Conservation (phyloP, 225 moss, liverwort and hornwort species). For the Marchantia polymorpha region DNA sequence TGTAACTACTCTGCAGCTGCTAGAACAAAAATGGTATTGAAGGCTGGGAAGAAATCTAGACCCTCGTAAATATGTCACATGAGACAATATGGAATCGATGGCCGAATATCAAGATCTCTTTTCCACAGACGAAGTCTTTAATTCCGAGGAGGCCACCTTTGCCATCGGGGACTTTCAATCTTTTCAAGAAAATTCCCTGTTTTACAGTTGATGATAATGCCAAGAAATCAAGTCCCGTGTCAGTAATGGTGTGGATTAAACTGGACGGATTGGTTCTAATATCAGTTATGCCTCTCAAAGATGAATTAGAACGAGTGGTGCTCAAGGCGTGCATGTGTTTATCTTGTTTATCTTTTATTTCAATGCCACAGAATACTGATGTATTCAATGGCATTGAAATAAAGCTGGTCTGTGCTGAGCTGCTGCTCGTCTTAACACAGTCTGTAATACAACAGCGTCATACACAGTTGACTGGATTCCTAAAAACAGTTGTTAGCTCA, state of each 20-base stretch:
- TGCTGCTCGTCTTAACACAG: neutral
- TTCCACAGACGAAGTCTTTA: slow-evolving; percentile 64
- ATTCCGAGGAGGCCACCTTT: slow-evolving; percentile 63
- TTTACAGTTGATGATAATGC: neutral
- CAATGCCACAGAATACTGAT: neutral
- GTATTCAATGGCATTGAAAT: too few species aligned
- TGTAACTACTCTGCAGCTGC: neutral
- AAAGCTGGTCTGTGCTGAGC: neutral
- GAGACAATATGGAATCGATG: slow-evolving; percentile 83
- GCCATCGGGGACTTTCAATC: slow-evolving; percentile 81
- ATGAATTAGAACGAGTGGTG: too few species aligned
- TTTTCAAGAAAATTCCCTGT: slow-evolving; percentile 91
- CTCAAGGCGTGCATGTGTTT: neutral
- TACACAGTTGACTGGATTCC: neutral
- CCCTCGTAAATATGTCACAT: slow-evolving; percentile 89
- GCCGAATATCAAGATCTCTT: slow-evolving; percentile 73
- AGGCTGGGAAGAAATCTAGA: slow-evolving; percentile 8
- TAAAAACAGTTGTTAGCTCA: neutral
- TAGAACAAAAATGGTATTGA: neutral
- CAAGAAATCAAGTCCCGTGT: too few species aligned
- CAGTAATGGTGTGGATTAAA: too few species aligned
- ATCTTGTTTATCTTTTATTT: too few species aligned
- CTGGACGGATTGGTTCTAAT: too few species aligned
- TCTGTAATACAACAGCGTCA: neutral
- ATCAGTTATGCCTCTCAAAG: neutral